A percentile compares a stretch with the other conserved stretches of the same genome.
These are phyloP conservation scores for Artemisia argyi DNA, from an alignment of 129 eudicot genomes.

Conservation along the genomic window DNA sequence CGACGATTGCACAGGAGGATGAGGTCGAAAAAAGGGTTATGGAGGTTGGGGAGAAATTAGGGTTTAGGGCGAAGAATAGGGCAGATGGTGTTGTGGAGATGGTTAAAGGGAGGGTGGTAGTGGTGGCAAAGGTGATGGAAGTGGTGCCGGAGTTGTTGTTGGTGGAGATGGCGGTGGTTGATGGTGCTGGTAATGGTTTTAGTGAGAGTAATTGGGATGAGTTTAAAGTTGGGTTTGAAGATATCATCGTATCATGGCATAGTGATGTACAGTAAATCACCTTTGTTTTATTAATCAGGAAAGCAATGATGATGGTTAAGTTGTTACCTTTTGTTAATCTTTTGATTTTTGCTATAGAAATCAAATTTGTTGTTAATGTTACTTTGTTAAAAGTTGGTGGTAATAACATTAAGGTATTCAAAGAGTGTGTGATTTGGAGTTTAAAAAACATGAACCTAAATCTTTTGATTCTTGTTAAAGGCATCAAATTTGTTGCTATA, in stretches of 20 bases:
- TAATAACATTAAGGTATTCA: too few species aligned
- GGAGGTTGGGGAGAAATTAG: slow-evolving; percentile 52
- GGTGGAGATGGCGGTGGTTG: slow-evolving; percentile 67
- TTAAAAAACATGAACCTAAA: too few species aligned
- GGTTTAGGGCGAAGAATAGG: slow-evolving; percentile 41
- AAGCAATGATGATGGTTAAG: slow-evolving; percentile 1
- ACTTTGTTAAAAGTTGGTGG: too few species aligned
- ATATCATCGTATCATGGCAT: slow-evolving; percentile 50
- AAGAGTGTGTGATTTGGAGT: too few species aligned
- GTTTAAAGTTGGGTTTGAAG: slow-evolving; percentile 53
- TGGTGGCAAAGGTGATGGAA: slow-evolving; percentile 48
- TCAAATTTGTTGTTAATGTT: neutral
- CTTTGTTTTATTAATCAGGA: slow-evolving; percentile 19
- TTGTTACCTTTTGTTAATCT: slow-evolving; percentile 8
- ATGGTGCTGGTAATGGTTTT: slow-evolving; percentile 44
- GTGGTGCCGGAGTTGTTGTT: slow-evolving; percentile 60
- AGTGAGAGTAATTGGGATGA: slow-evolving; percentile 69
- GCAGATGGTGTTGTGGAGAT: slow-evolving; percentile 30
- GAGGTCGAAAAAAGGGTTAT: slow-evolving; percentile 54
- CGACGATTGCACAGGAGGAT: slow-evolving; percentile 34
- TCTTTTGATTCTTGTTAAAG: too few species aligned
- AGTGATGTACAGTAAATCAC: slow-evolving; percentile 36
- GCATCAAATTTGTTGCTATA: too few species aligned
- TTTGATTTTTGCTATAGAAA: slow-evolving; percentile 6
- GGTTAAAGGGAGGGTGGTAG: slow-evolving; percentile 56